Base-by-base conservation (phyloP, 148 eudicot genomes). In the Amaranthus palmeri region DNA sequence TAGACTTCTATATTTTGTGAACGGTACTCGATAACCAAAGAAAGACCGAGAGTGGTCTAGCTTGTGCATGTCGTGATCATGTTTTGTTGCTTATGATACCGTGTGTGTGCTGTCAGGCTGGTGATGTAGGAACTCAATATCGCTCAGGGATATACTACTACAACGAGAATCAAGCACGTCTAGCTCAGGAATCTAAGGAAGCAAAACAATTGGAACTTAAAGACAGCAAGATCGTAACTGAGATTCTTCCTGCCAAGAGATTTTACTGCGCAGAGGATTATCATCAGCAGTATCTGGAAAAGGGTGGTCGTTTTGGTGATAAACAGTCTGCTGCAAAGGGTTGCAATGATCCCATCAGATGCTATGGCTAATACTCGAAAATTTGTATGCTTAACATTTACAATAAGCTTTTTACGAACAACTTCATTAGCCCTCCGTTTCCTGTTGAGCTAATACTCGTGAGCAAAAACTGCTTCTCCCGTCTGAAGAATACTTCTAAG, bases 201-300 rank as follows among this genome's bases (percentile, higher is more conserved):
- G 90, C 77, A 14, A 91, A 93, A 85, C 92, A 93, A 53, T 77
- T 72, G 46, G 91, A 85, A 78, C 17, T 82, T 49, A 82, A 78
- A 47, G 78, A 71, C 54, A 80, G 61, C 50, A 76, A 80, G 75
- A 84, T 93, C n/a, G 92, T 93, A 58, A 93, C 97, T 0, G 97
- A 93, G 69, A 91, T 93, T 74, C 88, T 93, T 8, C 96, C 92
- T 6, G 98, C 91, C 2, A 93, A 91, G 84, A 84, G 74, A 67
- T 93, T 93, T 59, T 93, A 90, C 65, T 84, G 86, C 75, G 98
- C 98, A n/a, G 98, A 93, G 75, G 96, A 93, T 76, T 90, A 90
- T 76, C 98, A 90, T 75, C 96, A 93, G 87, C 98, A 90, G 52
- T 93, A 93, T 56, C 76, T 93, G 67, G 98, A 87, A 67, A 93